These are phyloP conservation scores for Schwanniomyces pseudopolymorphus DNA, from an alignment of 805 yeast genomes.

Conservation along the genomic window DNA sequence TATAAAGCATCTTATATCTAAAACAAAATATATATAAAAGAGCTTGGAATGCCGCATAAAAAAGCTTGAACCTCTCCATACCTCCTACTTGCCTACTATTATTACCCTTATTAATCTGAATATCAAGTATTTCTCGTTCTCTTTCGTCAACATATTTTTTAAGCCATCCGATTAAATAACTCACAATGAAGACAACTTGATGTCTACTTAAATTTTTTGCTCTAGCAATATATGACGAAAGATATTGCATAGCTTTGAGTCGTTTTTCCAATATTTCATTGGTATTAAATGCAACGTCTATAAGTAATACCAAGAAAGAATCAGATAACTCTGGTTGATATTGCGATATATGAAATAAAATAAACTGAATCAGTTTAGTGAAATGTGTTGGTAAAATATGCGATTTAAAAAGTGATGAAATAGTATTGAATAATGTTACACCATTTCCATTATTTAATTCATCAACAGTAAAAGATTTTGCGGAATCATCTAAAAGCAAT, in stretches of 20 bases:
- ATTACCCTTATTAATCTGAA: constrained; percentile 11
- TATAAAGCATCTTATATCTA: constrained; percentile 62
- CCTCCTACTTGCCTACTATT: constrained; percentile 44
- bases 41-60: constrained; percentile 90
- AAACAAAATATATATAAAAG: constrained; percentile 89
- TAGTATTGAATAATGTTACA: constrained; percentile 65
- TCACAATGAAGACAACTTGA: constrained; percentile 80
- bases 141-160: constrained; percentile 78
- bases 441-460: constrained; percentile 62
- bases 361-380: constrained; percentile 83
- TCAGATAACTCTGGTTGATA: constrained; percentile 80
- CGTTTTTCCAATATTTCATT: constrained; percentile 70
- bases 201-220: constrained; percentile 68
- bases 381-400: constrained; percentile 89
- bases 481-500: constrained; percentile 53
- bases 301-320: constrained; percentile 74
- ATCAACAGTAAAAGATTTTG: constrained; percentile 48
- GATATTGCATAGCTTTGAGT: constrained; percentile 87
- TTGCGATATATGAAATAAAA: constrained; percentile 79
- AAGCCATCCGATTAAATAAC: constrained; percentile 81
- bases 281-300: constrained; percentile 78
- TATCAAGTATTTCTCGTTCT: constrained; percentile 71
- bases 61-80: constrained; percentile 88
- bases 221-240: constrained; percentile 87
- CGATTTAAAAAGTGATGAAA: constrained; percentile 74